phyloP scores from a whole-genome alignment of 2,329 filamentous ascomycete genomes.

The Trichoderma sp. region DNA sequence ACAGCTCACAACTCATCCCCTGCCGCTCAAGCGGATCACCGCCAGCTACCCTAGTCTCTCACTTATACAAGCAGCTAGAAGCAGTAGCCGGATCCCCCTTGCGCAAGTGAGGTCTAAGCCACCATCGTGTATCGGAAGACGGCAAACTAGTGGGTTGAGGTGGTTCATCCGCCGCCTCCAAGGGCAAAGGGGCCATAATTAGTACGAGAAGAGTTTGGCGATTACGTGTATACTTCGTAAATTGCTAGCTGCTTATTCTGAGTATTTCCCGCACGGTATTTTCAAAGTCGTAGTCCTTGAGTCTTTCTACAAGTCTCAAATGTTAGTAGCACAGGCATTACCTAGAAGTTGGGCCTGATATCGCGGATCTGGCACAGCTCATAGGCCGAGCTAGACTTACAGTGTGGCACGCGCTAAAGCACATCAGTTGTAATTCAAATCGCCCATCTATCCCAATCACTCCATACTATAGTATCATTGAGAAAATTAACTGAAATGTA shows the following conservation, averaged over 20 bases:
- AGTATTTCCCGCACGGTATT: background rate
- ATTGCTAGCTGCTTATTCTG: background rate
- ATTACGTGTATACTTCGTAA: background rate
- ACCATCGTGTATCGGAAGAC: conserved; percentile 21
- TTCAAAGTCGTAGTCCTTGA: background rate
- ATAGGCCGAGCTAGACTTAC: background rate
- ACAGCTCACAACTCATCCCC: conserved; percentile 9
- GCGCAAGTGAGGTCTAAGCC: conserved; percentile 23
- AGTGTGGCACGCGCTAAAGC: background rate
- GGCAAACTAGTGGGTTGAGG: conserved; percentile 12
- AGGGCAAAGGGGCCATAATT: conserved; percentile 2
- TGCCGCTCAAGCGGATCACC: background rate
- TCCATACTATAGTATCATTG: background rate
- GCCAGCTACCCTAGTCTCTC: background rate
- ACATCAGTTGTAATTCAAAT: background rate
- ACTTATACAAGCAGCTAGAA: background rate
- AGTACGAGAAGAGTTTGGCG: background rate
- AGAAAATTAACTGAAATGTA: background rate
- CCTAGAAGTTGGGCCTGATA: background rate
- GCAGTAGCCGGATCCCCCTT: background rate
- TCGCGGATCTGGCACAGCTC: background rate
- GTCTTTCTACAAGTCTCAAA: background rate
- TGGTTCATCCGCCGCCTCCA: conserved; percentile 4
- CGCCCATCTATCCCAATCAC: background rate
- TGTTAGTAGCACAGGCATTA: background rate